Base-by-base conservation (phyloP, 176 grass and related monocot genomes). In the Triticum turgidum region DNA sequence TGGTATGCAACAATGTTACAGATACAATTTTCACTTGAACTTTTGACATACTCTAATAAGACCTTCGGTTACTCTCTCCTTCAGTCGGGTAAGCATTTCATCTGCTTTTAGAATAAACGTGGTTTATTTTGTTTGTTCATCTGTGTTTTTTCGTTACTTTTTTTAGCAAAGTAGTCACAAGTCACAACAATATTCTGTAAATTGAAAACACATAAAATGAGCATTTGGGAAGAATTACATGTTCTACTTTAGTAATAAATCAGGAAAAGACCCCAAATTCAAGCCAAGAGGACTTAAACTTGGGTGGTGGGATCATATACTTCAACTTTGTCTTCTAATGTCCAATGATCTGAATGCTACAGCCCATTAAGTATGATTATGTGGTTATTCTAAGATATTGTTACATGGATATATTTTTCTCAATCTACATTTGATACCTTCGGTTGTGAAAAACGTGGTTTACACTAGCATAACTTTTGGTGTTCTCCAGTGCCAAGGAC, bases 401-500 rank as follows among this genome's bases (percentile, higher is more conserved):
- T 74, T 74, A 8, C 41, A 27, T 47, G n/a, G 11, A 45, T 47
- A 73, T n/a, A 7, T 61, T 59, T 78, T 59, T 34, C 7, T 6
- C 18, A 7, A 13, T 58, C 13, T 63, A 25, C 34, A 11, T 25
- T 13, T 3, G 59, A 51, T 81, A 21, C 27, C 66, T 76, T 9
- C 30, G 22, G 42, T 71, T 6, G 4, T 41, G 37, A 79, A 61
- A 79, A 79, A 62, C 37, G 41, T 79, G 68, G 38, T 39, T 85
- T 80, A 20, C 58, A 74, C 22, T 89, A 22, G 71, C 76, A 49
- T 80, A 22, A 68, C 74, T 61, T 89, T 85, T 58, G 24, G 11
- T 72, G 27, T 24, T 15, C 17, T 38, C 9, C 72, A 94, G 95
- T 90, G 95, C 92, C 30, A 92, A 92, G 66, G 92, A 97, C 13